Evolutionary conservation across 768 basidiomycete species (phyloP).

Genomic region (Leccinum variicolor): DNA sequence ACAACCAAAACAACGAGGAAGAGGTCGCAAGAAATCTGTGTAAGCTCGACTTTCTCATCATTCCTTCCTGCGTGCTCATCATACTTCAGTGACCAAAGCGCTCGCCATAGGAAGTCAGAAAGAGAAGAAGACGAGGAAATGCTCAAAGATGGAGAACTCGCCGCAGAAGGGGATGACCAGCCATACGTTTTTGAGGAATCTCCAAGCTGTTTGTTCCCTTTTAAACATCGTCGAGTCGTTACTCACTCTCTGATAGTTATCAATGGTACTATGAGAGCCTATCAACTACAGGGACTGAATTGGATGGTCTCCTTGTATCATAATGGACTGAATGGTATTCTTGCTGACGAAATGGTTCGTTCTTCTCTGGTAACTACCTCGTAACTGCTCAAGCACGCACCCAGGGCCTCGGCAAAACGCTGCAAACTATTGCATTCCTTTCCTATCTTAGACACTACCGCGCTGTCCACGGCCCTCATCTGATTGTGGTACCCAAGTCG

Average conservation of each 20-base stretch:
- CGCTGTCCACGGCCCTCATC: conserved; percentile 76
- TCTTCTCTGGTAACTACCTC: background rate
- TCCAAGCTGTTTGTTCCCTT: conserved; percentile 64
- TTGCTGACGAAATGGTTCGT: conserved; percentile 92
- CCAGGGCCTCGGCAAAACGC: conserved; percentile 95
- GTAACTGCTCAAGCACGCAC: conserved; percentile 1
- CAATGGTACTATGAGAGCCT: conserved; percentile 85
- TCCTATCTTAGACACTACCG: conserved; percentile 89
- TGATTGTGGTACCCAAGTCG: conserved; percentile 97
- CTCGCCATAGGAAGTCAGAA: conserved; percentile 91
- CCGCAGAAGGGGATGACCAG: conserved; percentile 79
- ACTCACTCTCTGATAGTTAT: conserved; percentile 54
- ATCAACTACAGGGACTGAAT: conserved; percentile 94
- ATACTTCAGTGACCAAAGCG: conserved; percentile 57
- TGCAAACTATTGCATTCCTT: conserved; percentile 97
- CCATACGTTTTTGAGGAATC: conserved; percentile 95
- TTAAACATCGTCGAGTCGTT: background rate
- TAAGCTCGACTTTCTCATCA: conserved; percentile 34
- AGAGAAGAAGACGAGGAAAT: conserved; percentile 98
- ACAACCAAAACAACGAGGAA: conserved; percentile 81
- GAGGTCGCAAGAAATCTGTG: conserved; percentile 80
- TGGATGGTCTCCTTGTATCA: conserved; percentile 98
- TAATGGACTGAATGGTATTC: conserved; percentile 94
- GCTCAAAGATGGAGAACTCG: conserved; percentile 80
- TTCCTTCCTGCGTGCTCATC: conserved; percentile 1